Conservation (phyloP, 306 rosid genomes). For the Hippophae rhamnoides region DNA sequence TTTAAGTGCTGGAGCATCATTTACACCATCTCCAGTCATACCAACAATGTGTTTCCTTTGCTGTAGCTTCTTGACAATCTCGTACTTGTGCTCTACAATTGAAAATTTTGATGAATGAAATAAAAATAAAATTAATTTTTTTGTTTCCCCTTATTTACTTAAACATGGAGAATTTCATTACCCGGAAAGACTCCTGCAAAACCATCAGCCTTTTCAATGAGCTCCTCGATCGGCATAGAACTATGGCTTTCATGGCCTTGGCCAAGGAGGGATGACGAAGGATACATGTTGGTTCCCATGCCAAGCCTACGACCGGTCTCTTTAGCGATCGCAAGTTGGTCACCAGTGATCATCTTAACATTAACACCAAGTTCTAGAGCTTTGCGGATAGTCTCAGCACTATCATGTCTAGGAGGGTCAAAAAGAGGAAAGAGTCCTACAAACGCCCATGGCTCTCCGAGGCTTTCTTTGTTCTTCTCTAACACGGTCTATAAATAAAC, state of each 20-base stretch:
- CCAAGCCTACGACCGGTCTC: conserved; percentile 97
- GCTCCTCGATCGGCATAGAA: conserved; percentile 72
- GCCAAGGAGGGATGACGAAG: conserved; percentile 79
- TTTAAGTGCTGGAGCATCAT: conserved; percentile 88
- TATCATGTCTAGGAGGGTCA: conserved; percentile 96
- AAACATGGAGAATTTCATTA: conserved; percentile 18
- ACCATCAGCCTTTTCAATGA: conserved; percentile 92
- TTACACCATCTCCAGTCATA: conserved; percentile 96
- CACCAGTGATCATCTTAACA: conserved; percentile 97
- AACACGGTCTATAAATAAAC: conserved; percentile 42
- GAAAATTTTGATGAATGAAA: conserved; percentile 3
- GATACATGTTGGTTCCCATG: conserved; percentile 97
- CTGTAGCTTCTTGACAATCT: conserved; percentile 79
- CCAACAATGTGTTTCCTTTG: conserved; percentile 68
- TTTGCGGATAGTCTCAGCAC: conserved; percentile 87
- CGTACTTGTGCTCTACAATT: conserved; percentile 76
- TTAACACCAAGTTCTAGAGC: conserved; percentile 92
- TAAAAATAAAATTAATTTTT: background rate
- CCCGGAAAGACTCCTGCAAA: conserved; percentile 97
- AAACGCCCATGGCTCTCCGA: conserved; percentile 74
- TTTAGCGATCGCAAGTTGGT: conserved; percentile 92
- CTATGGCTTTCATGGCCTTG: conserved; percentile 50
- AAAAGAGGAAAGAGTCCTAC: conserved; percentile 83
- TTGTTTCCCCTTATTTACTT: background rate
- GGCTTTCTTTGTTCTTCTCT: conserved; percentile 65